These are phyloP conservation scores for Yarrowia galli DNA, from an alignment of 1,139 yeast species.

Conservation along the genomic window DNA sequence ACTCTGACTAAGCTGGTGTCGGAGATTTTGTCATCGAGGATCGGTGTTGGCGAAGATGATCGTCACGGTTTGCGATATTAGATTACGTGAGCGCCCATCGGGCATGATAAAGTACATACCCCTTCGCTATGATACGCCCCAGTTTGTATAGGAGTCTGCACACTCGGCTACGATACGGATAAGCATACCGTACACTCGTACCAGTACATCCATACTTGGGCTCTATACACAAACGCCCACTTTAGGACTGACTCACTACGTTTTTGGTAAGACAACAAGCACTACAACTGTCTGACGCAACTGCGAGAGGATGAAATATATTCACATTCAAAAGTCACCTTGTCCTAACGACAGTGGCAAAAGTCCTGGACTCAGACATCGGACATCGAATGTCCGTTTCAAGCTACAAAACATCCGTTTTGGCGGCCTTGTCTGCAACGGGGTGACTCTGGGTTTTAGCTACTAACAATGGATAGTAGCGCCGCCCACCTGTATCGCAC, in stretches of 20 bases:
- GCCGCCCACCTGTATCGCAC: slow-evolving; percentile 21
- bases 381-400: neutral
- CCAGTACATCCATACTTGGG: too few species aligned
- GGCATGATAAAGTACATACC: neutral
- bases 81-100: neutral
- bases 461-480: slow-evolving; percentile 18
- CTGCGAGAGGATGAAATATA: slow-evolving; percentile 11
- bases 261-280: neutral
- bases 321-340: slow-evolving; percentile 21
- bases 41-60: neutral
- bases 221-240: neutral
- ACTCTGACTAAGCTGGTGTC: slow-evolving; percentile 13
- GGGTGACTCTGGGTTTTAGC: neutral
- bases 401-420: neutral
- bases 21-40: neutral
- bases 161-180: neutral
- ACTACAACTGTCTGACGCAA: neutral
- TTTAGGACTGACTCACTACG: slow-evolving; percentile 1
- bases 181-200: neutral
- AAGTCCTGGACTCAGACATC: neutral
- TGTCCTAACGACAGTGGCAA: neutral
- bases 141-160: neutral
- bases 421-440: neutral
- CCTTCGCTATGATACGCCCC: neutral
- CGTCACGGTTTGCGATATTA: slow-evolving; percentile 1